Base-by-base conservation (phyloP, 441 rosid species). In the Syzygium malaccense region DNA sequence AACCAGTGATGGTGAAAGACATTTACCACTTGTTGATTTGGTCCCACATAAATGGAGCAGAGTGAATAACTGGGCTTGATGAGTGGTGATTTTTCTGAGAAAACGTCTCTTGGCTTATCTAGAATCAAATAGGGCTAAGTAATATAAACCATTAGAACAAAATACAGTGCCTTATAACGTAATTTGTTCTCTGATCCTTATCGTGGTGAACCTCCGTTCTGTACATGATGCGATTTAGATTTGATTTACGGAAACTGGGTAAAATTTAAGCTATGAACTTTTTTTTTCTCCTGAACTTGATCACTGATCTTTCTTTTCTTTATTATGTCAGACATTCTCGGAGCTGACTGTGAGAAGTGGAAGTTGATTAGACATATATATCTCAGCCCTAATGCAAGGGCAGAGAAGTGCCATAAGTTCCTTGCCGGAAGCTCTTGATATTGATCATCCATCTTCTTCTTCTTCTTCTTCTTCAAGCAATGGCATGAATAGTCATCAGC, bases 401-500 rank as follows among this genome's bases (percentile, higher is more conserved):
- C 97, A 95, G 90, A 95, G 96, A 92, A 95, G 95, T 89, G 92
- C 95, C 53, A 87, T 96, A 57, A 96, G 96, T 92, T 94, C 97
- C 86, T 91, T 96, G 90, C 93, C 99, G 41, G 98, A 96, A 89
- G 88, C 95, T 51, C 85, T 97, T 91, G 94, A 94, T 92, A 94
- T 95, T 88, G 99, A 97, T 80, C 97, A 92, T 90, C 98, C 96
- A 66, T 95, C 99, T 86, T 54, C 99, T 57, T 95, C 87, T 85
- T 45, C 86, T 85, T 45, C 53, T 53, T 55, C 64, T 18, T 75
- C 83, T 75, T 13, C 98, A 87, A 92, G 91, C 89, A 94, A 91
- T 92, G 91, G 93, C 86, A 91, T 92, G 86, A 91, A 92, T 55
- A 96, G 94, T 89, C 96, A 92, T 92, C 97, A 92, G 89, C 91